These are phyloP conservation scores for Pilaira anomala DNA, from an alignment of 192 early-diverging fungal genomes.

Conservation along the genomic window DNA sequence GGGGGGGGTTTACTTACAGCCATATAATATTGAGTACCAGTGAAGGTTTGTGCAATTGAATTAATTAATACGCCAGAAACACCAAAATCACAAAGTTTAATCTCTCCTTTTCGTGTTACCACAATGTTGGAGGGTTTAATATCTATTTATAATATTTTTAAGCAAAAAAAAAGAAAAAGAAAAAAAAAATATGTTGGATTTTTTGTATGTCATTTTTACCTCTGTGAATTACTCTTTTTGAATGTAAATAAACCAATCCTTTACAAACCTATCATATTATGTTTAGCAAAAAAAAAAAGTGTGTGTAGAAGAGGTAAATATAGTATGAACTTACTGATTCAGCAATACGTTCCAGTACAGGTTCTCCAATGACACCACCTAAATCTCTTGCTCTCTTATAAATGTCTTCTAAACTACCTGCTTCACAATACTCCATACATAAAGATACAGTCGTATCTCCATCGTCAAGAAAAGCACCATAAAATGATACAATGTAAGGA, in stretches of 20 bases:
- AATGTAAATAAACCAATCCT: constrained; percentile 88
- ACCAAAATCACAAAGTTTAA: constrained; percentile 98
- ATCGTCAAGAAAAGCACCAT: constrained; percentile 86
- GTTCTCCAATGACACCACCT: constrained; percentile 81
- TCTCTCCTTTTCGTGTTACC: constrained; percentile 80
- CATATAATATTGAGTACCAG: constrained; percentile 97
- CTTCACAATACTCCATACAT: constrained; percentile 96
- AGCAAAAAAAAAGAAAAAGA: neutral
- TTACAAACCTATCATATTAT: constrained; percentile 55
- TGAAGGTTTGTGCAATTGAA: constrained; percentile 90
- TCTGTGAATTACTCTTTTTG: constrained; percentile 87
- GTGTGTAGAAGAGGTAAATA: no score
- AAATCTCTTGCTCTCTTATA: constrained; percentile 72
- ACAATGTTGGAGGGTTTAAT: constrained; percentile 99
- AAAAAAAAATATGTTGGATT: neutral
- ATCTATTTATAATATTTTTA: constrained; percentile 49
- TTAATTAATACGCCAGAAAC: constrained; percentile 89
- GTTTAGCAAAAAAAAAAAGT: neutral
- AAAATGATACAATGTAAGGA: constrained; percentile 92
- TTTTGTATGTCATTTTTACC: constrained; percentile 43
- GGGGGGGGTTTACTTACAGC: constrained; percentile 71
- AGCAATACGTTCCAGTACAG: constrained; percentile 84
- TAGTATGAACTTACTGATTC: constrained; percentile 53
- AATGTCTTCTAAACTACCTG: constrained; percentile 89
- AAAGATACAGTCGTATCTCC: constrained; percentile 79